Conservation (phyloP, 192 early-diverging fungal genomes). For the Backusella parvicylindrica region DNA sequence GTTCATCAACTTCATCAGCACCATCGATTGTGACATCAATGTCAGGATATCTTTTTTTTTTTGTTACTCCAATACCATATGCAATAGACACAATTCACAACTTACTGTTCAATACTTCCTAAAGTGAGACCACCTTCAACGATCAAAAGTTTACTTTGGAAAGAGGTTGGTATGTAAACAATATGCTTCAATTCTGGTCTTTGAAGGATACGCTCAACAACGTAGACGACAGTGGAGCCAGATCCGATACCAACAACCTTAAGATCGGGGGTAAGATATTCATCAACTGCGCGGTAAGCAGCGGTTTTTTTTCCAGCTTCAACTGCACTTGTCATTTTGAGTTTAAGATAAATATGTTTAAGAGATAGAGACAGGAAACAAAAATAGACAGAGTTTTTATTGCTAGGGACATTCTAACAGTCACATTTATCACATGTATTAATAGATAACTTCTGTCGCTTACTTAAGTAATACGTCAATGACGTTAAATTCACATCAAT, state of each 20-base stretch:
- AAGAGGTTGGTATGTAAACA: conserved; percentile 89
- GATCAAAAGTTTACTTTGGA: conserved; percentile 87
- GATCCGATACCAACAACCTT: conserved; percentile 86
- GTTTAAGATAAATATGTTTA: background rate
- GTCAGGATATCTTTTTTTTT: conserved; percentile 50
- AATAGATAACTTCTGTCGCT: background rate
- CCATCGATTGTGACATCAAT: conserved; percentile 94
- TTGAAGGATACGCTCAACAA: conserved; percentile 73
- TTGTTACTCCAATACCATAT: background rate
- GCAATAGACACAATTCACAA: background rate
- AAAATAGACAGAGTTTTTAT: background rate
- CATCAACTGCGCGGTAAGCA: conserved; percentile 87
- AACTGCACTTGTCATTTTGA: conserved; percentile 32
- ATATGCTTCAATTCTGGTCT: conserved; percentile 63
- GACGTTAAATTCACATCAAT: background rate
- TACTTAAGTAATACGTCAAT: background rate
- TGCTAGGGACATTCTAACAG: background rate
- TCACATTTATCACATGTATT: conserved; percentile 1
- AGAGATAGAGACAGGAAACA: background rate
- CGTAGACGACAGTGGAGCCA: conserved; percentile 86
- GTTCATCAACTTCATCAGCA: conserved; percentile 80
- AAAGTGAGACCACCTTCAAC: conserved; percentile 77
- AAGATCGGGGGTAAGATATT: conserved; percentile 66
- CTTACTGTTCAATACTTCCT: conserved; percentile 72
- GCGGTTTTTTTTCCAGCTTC: conserved; percentile 82